Evolutionary conservation across 805 yeast species (phyloP), one percentile per base, ranked within the genome.

Genomic region (Wickerhamomyces bisporus): DNA sequence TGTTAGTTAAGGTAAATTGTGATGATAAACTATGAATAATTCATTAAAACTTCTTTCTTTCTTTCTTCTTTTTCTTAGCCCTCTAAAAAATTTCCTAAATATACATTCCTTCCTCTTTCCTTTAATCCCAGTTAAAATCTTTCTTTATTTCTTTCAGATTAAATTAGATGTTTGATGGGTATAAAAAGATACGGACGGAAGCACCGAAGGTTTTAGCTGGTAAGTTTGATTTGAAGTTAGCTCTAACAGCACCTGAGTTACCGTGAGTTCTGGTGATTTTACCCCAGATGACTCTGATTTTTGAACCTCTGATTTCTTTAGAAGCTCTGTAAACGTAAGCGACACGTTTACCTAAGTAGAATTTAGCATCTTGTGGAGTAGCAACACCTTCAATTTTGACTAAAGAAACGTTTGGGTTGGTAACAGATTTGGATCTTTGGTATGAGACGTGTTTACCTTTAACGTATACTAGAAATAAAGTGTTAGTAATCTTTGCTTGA

Each of bases 181-280:
- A 91, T 75, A 91, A 89, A 95, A 93, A 88, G 79, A 93, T 81
- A 81, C 98, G 86, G 70, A 93, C 98, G 57, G 96, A 83, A 68
- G 98, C 97, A 78, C 98, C 98, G 71, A 93, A 91, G 62, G 98
- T 88, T 86, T 91, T 89, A 61, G 98, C 89, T 73, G 98, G 98
- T 68, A 93, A 83, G 89, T 93, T 93, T 75, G 85, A 80, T 79
- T 86, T 89, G 95, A 93, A 93, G 76, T 81, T 86, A 65, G 98
- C 98, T 78, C 98, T 91, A 61, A 93, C 96, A 58, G 86, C 77
- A 77, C 98, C 98, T 64, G 82, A 76, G 89, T 80, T 86, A 73
- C 98, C 98, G 84, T 93, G 98, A 60, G 97, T 77, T 83, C 98
- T 89, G 76, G 94, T 77, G 60, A 93, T 79, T 79, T 91, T 91